Base-by-base conservation (phyloP, 306 rosid genomes). In the Amphicarpaea edgeworthii region DNA sequence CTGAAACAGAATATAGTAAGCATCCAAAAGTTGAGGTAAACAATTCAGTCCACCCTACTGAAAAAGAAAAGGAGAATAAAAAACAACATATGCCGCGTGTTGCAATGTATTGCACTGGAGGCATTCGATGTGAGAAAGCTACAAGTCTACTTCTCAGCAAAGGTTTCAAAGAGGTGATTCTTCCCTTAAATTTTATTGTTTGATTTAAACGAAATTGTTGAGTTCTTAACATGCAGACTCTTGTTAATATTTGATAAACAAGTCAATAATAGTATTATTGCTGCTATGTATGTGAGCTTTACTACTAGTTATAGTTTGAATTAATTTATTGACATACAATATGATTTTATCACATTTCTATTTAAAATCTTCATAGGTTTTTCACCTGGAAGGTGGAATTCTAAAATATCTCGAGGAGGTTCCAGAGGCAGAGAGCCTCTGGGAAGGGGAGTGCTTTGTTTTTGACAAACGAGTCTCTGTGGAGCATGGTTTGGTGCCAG, bases 91-190 rank as follows among this genome's bases (percentile, higher is more conserved):
- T 85, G 84, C 92, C 93, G 1, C 90, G 92, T 21, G 90, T 95
- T 75, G 98, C 98, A 55, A 95, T 95, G 98, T 95, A 92, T 85
- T 95, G 97, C 86, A 95, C 98, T 0, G 98, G 97, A 80, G 98
- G 97, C 65, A 95, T 95, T 73, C 90, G 98, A 63, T 95, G 98
- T 68, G 98, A 95, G 87, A 95, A 95, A 88, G 98, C 98, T 73
- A 78, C 97, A 45, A 95, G 98, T 83, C 86, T 86, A 65, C 97
- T 95, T 60, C 98, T 95, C 61, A 81, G 87, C 70, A 83, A 89
- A 85, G 98, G 97, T 84, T 95, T 95, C 68, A 75, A 90, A 82
- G 97, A 95, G 97, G 98, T 90, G 70, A 85, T 51, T 77, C 45
- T 62, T 59, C 45, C 60, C 15, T 67, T 30, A 45, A 64, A 54